Evolutionary conservation across 2,329 filamentous ascomycete species (phyloP), one percentile per base, ranked within the genome.

Genomic region (Ophiostoma himal-ulmi): DNA sequence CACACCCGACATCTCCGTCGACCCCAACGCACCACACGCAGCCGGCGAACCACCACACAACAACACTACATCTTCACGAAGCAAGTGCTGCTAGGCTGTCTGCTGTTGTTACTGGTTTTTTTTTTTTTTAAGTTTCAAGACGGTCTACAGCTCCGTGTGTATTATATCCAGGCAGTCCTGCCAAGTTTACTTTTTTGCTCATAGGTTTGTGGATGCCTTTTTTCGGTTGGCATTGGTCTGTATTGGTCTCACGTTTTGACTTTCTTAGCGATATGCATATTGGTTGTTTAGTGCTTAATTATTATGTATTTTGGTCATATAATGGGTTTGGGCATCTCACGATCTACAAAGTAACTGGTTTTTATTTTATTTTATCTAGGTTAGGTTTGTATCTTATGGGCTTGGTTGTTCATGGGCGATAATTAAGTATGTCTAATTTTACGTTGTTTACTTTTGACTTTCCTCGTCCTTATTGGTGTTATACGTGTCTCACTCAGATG

Each of bases 1-100:
- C 74, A 83, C 83, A 13, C 84, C 84, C 1, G 81, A 83, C 13
- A 79, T 86, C 5, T 82, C 83, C 3, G 77, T 86, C 37, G 84
- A 83, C 70, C 81, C 81, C 54, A 78, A 78, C 8, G 79, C 77
- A 4, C 74, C 71, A 1, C 73, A 70, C 2, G 68, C 68, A 5
- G n/a, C 36, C 1, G 70, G 67, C n/a, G 71, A 72, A 1, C 57
- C 54, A 26, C 62, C 41, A 5, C 72, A 67, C 20, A 72, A 67
- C 34, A 37, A 70, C 26, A 68, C 68, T 7, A 3, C 48, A 17
- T 17, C 48, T 22, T 36, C 57, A 6, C 68, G 73, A 14, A 70
- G 70, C 20, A 57, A 69, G 34, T 75, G 74, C 41, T 75, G 74
- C 48, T 67, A 67, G 39, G 5, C 36, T 41, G 60, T 22, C 20